A percentile compares a stretch with the other conserved stretches of the same genome.
Conservation (phyloP, 2,329 filamentous ascomycete species). For the Colletotrichum sidae region DNA sequence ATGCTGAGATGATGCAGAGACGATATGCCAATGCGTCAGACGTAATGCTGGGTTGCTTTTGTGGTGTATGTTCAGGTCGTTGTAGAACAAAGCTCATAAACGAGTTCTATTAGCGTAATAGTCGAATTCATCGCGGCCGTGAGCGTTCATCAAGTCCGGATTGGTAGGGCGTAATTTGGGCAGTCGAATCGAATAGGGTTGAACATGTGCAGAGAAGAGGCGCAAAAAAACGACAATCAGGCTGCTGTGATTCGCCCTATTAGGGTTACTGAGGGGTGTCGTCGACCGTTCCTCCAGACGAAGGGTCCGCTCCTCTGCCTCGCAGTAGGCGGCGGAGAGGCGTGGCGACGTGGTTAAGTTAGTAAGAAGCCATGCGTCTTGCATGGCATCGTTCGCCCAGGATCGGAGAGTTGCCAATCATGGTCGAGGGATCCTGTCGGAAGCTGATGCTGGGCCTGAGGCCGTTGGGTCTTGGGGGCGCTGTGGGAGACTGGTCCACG, state of each 20-base stretch:
- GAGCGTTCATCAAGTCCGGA: slow-evolving; percentile 28
- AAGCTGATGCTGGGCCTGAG: slow-evolving; percentile 45
- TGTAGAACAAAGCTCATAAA: slow-evolving; percentile 35
- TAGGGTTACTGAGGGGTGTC: slow-evolving; percentile 21
- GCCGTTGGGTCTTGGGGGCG: slow-evolving; percentile 52
- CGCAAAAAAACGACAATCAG: slow-evolving; percentile 36
- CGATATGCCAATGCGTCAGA: slow-evolving; percentile 44
- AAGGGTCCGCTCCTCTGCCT: slow-evolving; percentile 39
- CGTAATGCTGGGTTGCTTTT: slow-evolving; percentile 38
- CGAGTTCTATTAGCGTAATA: slow-evolving; percentile 36
- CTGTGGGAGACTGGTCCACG: slow-evolving; percentile 71
- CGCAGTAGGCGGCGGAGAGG: slow-evolving; percentile 43
- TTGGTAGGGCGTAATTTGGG: slow-evolving; percentile 31
- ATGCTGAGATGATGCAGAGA: slow-evolving; percentile 40
- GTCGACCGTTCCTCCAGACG: slow-evolving; percentile 26
- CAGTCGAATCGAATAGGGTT: slow-evolving; percentile 37
- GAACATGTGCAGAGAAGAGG: slow-evolving; percentile 37
- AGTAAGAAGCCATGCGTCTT: slow-evolving; percentile 75
- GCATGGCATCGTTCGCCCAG: slow-evolving; percentile 65
- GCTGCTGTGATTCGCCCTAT: slow-evolving; percentile 39
- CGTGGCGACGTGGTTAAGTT: slow-evolving; percentile 41
- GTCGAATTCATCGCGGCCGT: slow-evolving; percentile 32
- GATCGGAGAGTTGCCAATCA: slow-evolving; percentile 58
- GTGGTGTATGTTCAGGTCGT: slow-evolving; percentile 32
- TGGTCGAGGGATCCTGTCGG: slow-evolving; percentile 53